These are phyloP conservation scores for Firmiana major DNA, from an alignment of 345 rosid genomes.

Conservation along the genomic window DNA sequence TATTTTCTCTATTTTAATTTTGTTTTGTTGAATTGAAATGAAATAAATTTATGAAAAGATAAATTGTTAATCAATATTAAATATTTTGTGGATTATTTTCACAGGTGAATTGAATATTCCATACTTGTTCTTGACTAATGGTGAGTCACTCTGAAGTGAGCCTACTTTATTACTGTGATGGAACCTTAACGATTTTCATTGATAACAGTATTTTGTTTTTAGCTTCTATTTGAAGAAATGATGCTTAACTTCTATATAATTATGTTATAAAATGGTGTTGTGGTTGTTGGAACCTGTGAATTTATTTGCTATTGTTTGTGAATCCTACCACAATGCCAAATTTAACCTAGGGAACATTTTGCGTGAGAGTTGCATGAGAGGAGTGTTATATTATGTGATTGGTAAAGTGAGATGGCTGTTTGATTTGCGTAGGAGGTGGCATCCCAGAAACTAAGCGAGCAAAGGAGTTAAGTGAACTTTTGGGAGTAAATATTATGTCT, in stretches of 20 bases:
- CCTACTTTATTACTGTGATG: background rate
- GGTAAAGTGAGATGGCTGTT: background rate
- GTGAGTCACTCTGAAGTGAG: slow-evolving; percentile 22
- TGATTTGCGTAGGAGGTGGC: slow-evolving; percentile 41
- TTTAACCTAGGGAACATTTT: background rate
- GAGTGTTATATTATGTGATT: slow-evolving; percentile 3
- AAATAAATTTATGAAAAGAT: background rate
- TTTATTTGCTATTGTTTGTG: background rate
- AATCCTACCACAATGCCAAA: background rate
- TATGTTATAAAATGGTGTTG: background rate
- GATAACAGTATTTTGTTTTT: background rate
- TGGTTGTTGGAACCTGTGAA: background rate
- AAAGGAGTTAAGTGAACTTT: slow-evolving; percentile 34
- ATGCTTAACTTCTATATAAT: background rate
- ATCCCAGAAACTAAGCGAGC: slow-evolving; percentile 43
- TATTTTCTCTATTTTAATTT: background rate
- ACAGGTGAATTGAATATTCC: slow-evolving; percentile 42
- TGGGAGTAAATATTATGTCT: slow-evolving; percentile 39
- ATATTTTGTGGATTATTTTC: slow-evolving; percentile 5
- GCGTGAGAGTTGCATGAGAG: background rate
- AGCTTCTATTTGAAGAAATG: background rate
- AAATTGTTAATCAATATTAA: background rate
- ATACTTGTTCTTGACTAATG: slow-evolving; percentile 47
- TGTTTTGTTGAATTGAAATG: background rate
- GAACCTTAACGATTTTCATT: background rate